Evolutionary conservation across 495 filamentous ascomycete species (phyloP).

Genomic region (Baudoinia panamericana): DNA sequence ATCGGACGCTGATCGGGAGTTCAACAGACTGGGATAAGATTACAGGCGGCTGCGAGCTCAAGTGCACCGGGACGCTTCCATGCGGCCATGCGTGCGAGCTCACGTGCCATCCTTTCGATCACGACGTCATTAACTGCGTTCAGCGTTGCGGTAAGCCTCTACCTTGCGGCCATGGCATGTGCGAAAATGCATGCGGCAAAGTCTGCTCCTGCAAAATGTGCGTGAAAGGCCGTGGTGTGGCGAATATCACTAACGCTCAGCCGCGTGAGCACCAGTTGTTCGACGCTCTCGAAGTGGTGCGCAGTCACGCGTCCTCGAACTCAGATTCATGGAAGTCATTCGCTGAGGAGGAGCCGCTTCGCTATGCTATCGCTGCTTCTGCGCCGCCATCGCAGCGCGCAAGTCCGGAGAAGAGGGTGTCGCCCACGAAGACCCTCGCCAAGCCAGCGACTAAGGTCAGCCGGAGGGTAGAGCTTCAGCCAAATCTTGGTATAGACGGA

Average conservation of each 20-base stretch:
- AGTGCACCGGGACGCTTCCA: constrained; percentile 34
- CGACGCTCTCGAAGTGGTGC: background rate
- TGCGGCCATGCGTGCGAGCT: constrained; percentile 39
- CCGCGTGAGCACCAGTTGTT: background rate
- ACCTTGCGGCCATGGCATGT: constrained; percentile 18
- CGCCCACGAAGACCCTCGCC: no score
- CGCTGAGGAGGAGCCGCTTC: background rate
- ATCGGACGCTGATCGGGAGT: constrained; percentile 29
- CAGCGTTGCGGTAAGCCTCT: constrained; percentile 18
- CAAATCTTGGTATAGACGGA: no score
- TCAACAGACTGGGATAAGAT: constrained; percentile 37
- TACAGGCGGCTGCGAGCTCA: constrained; percentile 43
- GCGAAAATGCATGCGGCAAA: constrained; percentile 18
- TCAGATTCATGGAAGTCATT: background rate
- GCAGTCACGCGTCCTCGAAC: background rate
- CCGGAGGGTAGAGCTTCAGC: no score
- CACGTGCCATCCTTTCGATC: constrained; percentile 35
- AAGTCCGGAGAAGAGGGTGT: background rate
- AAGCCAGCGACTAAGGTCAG: no score
- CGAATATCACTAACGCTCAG: background rate
- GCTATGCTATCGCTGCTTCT: background rate
- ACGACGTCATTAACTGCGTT: constrained; percentile 20
- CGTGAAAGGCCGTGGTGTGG: background rate
- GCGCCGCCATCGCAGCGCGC: background rate
- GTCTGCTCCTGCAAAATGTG: constrained; percentile 20